Conservation (phyloP, 805 yeast species). For the Saturnispora sekii region DNA sequence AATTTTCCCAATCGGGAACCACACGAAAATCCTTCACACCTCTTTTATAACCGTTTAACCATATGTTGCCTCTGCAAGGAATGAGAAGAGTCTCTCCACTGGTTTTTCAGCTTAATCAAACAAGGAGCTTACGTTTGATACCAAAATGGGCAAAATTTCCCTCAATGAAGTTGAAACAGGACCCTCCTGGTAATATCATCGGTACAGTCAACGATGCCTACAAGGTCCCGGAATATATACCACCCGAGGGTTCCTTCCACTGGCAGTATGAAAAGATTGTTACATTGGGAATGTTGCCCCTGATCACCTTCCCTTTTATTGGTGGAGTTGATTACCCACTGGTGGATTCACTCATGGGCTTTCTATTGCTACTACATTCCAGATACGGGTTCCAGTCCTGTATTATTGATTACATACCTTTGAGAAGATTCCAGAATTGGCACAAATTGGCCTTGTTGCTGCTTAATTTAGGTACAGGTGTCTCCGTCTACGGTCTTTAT, state of each 20-base stretch:
- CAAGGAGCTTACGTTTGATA: conserved; percentile 15
- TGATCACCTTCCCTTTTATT: conserved; percentile 64
- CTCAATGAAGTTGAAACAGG: conserved; percentile 48
- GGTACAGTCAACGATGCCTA: conserved; percentile 94
- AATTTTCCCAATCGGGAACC: background rate
- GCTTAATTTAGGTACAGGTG: conserved; percentile 60
- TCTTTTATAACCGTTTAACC: background rate
- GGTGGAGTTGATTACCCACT: conserved; percentile 64
- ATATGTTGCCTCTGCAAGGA: too few species aligned
- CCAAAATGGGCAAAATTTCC: conserved; percentile 16
- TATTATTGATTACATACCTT: conserved; percentile 86
- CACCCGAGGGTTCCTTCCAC: conserved; percentile 76
- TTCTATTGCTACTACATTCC: conserved; percentile 62
- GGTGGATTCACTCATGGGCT: conserved; percentile 62
- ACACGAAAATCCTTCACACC: background rate
- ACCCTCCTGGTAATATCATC: conserved; percentile 82
- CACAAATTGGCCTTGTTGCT: conserved; percentile 59
- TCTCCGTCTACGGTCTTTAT: conserved; percentile 73
- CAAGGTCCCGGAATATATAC: conserved; percentile 50
- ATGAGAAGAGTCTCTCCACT: too few species aligned
- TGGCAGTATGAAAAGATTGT: conserved; percentile 84
- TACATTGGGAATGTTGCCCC: conserved; percentile 65
- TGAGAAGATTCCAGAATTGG: conserved; percentile 72
- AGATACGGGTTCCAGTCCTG: conserved; percentile 85
- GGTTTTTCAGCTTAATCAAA: background rate